Conservation (phyloP, 2,329 filamentous ascomycete genomes). For the Colletotrichum truncatum region DNA sequence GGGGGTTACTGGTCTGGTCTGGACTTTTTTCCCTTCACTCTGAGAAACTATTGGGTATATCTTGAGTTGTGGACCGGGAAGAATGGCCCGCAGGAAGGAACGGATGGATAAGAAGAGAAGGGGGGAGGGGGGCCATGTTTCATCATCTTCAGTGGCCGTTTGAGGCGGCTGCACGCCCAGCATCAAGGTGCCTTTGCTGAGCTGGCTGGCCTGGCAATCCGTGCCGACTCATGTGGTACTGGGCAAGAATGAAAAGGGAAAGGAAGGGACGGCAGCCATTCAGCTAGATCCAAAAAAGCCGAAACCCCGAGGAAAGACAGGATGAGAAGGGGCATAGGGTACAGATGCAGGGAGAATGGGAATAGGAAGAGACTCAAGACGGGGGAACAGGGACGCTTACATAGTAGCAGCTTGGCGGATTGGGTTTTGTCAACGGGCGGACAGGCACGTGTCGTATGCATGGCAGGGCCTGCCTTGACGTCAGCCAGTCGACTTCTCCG, state of each 20-base stretch:
- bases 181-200: not conserved
- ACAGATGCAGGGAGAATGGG: not conserved
- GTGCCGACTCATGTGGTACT: slow-evolving; percentile 9
- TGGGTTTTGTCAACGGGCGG: not conserved
- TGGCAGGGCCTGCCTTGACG: not conserved
- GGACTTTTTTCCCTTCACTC: not conserved
- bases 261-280: not conserved
- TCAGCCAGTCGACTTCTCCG: not conserved
- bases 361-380: not conserved
- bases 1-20: slow-evolving; percentile 10
- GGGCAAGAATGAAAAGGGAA: not conserved
- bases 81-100: slow-evolving; percentile 1
- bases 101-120: not conserved
- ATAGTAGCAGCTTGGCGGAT: not conserved
- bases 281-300: slow-evolving; percentile 4
- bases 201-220: not conserved
- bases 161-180: slow-evolving; percentile 29
- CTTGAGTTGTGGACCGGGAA: slow-evolving; percentile 25
- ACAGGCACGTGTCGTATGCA: not conserved
- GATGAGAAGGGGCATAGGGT: not conserved
- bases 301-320: slow-evolving; percentile 10
- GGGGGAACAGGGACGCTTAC: not conserved
- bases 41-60: not conserved
- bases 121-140: slow-evolving; percentile 15
- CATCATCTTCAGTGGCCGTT: slow-evolving; percentile 23